These are phyloP conservation scores for Scedosporium minutisporum DNA, from an alignment of 2,329 filamentous ascomycete genomes.

Conservation along the genomic window DNA sequence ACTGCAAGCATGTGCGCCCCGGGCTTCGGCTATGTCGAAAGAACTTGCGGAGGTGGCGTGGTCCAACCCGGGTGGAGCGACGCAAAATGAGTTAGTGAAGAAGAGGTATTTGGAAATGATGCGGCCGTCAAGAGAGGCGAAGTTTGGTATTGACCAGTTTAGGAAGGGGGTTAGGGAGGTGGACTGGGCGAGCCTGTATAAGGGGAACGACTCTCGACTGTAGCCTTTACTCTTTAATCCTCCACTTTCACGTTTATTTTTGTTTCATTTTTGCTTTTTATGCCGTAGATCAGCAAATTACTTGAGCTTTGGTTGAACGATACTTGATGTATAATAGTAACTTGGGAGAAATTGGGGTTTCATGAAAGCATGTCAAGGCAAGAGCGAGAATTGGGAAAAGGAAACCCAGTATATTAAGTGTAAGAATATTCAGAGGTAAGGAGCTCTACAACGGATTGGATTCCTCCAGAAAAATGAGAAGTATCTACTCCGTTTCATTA, in stretches of 20 bases:
- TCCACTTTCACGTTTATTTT: too few species aligned
- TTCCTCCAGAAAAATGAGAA: too few species aligned
- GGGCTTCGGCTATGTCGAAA: constrained; percentile 20
- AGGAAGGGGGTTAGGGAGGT: constrained; percentile 5
- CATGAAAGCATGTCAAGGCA: too few species aligned
- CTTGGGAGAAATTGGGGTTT: too few species aligned
- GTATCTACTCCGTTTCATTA: not conserved
- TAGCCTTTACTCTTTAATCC: not conserved
- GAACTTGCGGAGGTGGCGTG: constrained; percentile 16
- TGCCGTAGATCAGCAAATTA: too few species aligned
- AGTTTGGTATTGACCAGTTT: constrained; percentile 4
- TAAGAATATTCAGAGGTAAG: too few species aligned
- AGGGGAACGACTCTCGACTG: not conserved
- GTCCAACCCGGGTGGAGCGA: constrained; percentile 9
- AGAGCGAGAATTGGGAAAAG: too few species aligned
- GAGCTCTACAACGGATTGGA: too few species aligned
- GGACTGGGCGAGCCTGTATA: constrained; percentile 2
- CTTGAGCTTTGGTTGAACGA: too few species aligned
- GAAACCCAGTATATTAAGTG: too few species aligned
- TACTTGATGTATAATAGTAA: too few species aligned
- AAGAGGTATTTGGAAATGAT: constrained; percentile 5
- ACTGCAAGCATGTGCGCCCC: constrained; percentile 16
- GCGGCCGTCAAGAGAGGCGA: constrained; percentile 3
- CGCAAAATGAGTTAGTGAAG: constrained; percentile 4
- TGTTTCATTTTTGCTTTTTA: too few species aligned